Evolutionary conservation across 2,329 filamentous ascomycete species (phyloP).

Genomic region (Fusarium sp.): DNA sequence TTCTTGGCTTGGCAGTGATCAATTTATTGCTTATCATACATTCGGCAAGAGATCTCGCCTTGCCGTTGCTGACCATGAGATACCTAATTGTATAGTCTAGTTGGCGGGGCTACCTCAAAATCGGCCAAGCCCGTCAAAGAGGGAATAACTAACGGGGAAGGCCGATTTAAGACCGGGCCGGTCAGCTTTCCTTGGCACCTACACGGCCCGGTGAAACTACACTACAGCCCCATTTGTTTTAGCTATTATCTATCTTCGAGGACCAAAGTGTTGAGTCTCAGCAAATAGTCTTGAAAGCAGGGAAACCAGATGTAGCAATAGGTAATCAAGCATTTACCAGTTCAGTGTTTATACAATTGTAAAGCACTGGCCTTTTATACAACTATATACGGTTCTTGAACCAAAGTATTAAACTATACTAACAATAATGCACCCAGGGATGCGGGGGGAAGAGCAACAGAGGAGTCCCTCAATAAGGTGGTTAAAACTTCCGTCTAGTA

Average conservation of each 20-base stretch:
- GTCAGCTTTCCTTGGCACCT: background rate
- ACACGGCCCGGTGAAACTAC: background rate
- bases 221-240: background rate
- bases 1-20: background rate
- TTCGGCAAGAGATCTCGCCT: background rate
- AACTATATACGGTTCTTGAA: background rate
- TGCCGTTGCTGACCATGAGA: background rate
- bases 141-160: background rate
- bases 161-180: background rate
- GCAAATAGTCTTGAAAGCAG: background rate
- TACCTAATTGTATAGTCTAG: background rate
- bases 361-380: background rate
- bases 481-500: slow-evolving; percentile 1
- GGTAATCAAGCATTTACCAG: background rate
- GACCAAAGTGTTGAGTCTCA: background rate
- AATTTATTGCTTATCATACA: background rate
- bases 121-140: background rate
- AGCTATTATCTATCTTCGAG: background rate
- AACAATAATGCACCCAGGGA: background rate
- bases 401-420: background rate
- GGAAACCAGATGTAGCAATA: background rate
- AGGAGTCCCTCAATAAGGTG: background rate
- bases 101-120: background rate
- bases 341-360: background rate
- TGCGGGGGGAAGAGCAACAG: background rate